Base-by-base conservation (phyloP, 2,329 filamentous ascomycete genomes). In the Pseudomassariella vexata region DNA sequence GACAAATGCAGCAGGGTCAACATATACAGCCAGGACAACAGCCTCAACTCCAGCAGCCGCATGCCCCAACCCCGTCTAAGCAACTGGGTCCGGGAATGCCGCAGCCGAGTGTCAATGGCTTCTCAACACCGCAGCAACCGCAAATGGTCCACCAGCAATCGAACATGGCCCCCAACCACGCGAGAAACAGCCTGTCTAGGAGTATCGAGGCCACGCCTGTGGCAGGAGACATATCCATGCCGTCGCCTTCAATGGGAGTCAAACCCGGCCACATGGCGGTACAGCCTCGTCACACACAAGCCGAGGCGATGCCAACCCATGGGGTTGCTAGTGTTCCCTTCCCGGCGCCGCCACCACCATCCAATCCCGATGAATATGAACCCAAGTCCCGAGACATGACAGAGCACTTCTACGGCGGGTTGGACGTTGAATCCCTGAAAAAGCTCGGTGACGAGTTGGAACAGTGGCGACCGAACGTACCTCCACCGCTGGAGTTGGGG, bases 401-500 rank as follows among this genome's bases (percentile, higher is more conserved):
- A 18, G 45, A 75, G 22, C 69, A 71, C 24, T 70, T 72, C 2
- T 80, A 80, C 56, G 88, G 88, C 7, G 86, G 87, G 1, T 70
- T 90, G 37, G 75, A 85, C 37, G 63, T 89, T 9, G 66, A 76
- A 22, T 73, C 79, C 5, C 65, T 85, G 15, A 68, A 67, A 34
- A 73, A 75, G 30, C 56, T 88, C 30, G 81, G 82, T 5, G 67
- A 72, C 20, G 77, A 85, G 28, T 68, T 95, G 22, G 65, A 78
- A 30, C 68, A 70, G 26, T 68, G 78, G 47, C 85, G 80, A 48
- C 87, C 89, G 0, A 82, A 85, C 35, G 70, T 88, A 22, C 90
- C 92, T 1, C 65, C 69, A 3, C 69, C 88, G 12, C 65, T 73
- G 15, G 89, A 96, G 47, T 70, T 96, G 32, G 92, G 90, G 7